phyloP scores from a whole-genome alignment of 179 eudicot genomes.

The Camellia oleifera region DNA sequence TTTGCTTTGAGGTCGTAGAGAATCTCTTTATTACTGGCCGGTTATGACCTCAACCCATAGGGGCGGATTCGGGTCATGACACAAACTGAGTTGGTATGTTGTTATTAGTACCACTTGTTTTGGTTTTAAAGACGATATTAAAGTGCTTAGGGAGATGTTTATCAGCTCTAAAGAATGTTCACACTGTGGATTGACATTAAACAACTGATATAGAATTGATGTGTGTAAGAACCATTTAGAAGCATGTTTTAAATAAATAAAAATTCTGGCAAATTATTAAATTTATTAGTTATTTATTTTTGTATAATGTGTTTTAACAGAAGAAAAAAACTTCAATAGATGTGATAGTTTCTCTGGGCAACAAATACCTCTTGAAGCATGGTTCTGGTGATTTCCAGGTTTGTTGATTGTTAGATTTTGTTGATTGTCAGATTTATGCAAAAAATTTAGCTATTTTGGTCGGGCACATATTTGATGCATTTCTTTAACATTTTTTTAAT shows the following conservation, averaged over 20 bases:
- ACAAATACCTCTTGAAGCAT: conserved; percentile 34
- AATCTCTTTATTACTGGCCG: no score
- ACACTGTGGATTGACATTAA: no score
- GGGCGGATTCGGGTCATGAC: no score
- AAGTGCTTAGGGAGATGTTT: not conserved
- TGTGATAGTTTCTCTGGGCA: conserved; percentile 37
- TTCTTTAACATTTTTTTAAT: not conserved
- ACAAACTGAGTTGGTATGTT: conserved; percentile 58
- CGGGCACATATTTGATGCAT: not conserved
- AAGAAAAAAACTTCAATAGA: conserved; percentile 50
- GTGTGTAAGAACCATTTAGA: not conserved
- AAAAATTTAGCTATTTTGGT: not conserved
- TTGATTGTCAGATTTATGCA: not conserved
- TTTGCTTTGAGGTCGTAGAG: no score
- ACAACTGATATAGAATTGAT: conserved; percentile 4
- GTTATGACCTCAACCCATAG: no score
- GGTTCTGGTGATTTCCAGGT: conserved; percentile 50
- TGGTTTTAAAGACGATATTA: not conserved
- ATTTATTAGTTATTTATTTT: not conserved
- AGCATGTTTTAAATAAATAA: not conserved
- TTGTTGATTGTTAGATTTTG: not conserved
- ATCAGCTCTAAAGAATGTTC: no score
- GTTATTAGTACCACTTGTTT: not conserved
- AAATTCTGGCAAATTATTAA: not conserved
- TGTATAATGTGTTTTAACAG: conserved; percentile 22